Evolutionary conservation across 805 yeast genomes (phyloP).

Genomic region (Starmerella vitae): DNA sequence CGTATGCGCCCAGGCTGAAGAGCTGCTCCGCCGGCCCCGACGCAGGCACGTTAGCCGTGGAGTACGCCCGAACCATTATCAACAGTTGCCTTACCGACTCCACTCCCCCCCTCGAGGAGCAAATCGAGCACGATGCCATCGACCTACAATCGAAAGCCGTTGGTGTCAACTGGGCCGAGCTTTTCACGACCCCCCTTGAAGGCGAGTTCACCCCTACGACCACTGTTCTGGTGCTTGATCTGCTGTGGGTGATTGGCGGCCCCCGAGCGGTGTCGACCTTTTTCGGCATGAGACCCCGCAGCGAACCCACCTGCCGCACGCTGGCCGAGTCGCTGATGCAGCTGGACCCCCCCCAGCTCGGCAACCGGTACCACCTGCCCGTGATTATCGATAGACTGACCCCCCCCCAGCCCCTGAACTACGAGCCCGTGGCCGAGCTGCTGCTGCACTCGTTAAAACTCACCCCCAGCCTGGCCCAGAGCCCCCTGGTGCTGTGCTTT

Average conservation of each 20-base stretch:
- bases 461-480: background rate
- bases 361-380: slow-evolving; percentile 8
- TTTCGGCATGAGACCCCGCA: slow-evolving; percentile 1
- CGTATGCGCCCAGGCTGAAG: slow-evolving; percentile 4
- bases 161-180: slow-evolving; percentile 7
- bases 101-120: background rate
- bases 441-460: background rate
- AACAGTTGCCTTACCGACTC: background rate
- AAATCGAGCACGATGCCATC: background rate
- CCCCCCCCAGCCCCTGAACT: slow-evolving; percentile 6
- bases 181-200: background rate
- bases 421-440: slow-evolving; percentile 9
- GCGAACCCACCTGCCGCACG: background rate
- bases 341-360: slow-evolving; percentile 5
- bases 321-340: background rate
- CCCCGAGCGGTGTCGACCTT: slow-evolving; percentile 9
- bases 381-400: slow-evolving; percentile 4
- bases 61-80: background rate
- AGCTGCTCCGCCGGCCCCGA: slow-evolving; percentile 1
- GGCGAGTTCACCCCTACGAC: slow-evolving; percentile 2
- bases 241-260: slow-evolving; percentile 12
- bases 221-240: slow-evolving; percentile 2
- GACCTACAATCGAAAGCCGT: slow-evolving; percentile 8
- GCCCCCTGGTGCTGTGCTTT: slow-evolving; percentile 2
- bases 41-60: slow-evolving; percentile 1